These are phyloP conservation scores for Lecanicillium sp. DNA, from an alignment of 2,329 filamentous ascomycete species.

Conservation along the genomic window DNA sequence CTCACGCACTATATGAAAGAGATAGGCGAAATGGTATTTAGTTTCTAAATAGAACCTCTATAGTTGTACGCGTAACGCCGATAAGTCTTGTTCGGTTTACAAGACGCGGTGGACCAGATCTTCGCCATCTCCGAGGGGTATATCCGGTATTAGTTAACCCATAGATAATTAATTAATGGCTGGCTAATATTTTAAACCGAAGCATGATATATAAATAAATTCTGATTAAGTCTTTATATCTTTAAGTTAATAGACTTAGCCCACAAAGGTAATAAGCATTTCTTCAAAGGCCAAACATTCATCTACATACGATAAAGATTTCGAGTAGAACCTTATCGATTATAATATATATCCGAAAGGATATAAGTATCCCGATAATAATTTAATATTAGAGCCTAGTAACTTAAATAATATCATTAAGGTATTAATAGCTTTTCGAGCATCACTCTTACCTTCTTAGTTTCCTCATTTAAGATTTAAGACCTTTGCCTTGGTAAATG, in stretches of 20 bases:
- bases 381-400: conserved; percentile 1
- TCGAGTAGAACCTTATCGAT: conserved; percentile 33
- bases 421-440: conserved; percentile 8
- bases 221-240: not conserved
- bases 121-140: conserved; percentile 20
- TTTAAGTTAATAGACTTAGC: conserved; percentile 14
- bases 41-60: not conserved
- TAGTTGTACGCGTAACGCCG: not conserved
- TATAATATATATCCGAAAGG: conserved; percentile 23
- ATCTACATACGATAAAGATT: conserved; percentile 27
- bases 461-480: conserved; percentile 26
- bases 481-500: conserved; percentile 24
- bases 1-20: conserved; percentile 23
- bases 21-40: conserved; percentile 19
- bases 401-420: conserved; percentile 1
- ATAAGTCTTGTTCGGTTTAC: conserved; percentile 5
- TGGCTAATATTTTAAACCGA: conserved; percentile 1
- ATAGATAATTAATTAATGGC: not conserved
- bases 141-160: conserved; percentile 1
- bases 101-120: conserved; percentile 20
- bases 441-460: conserved; percentile 30
- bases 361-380: not conserved
- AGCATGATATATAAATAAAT: not conserved
- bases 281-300: conserved; percentile 18
- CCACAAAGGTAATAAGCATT: conserved; percentile 16